Base-by-base conservation (phyloP, 164 flowering plant species). In the Stephania cephalantha region DNA sequence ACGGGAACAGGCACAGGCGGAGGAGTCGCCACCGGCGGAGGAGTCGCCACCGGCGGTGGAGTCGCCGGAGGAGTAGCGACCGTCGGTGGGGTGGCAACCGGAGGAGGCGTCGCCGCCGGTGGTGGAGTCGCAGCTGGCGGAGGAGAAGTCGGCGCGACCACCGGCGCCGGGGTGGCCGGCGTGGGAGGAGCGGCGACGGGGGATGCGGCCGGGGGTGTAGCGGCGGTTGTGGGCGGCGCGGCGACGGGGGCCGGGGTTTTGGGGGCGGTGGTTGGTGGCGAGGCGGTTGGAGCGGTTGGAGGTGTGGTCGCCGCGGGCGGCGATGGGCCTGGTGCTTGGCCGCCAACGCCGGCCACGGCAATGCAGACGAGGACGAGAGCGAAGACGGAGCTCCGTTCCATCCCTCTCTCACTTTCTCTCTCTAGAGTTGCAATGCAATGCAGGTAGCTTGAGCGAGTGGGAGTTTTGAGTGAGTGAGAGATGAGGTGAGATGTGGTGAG, bases 251-350 rank as follows among this genome's bases (percentile, higher is more conserved):
- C 48, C 2, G 79, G 74, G 0, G 83, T 9, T 20, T 67, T 70
- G 8, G 78, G 64, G 13, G 52, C 30, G 1, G 80, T 25, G 5
- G 76, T 46, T 0, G 79, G 42, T 9, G 79, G 9, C 9, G 77
- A 69, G 0, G 83, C 8, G 11, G 79, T 55, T 10, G 85, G 46
- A 44, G 84, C 31, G 1, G 74, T 42, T 7, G 83, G 80, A 0
- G 86, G 81, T 1, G 84, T 78, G 1, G 84, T 82, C 0, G 87
- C 71, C 0, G 82, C 13, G 0, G 86, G 78, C 1, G 92, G 93
- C n/a, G 88, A 66, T 0, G 80, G 67, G 0, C 85, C 80, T 13
- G 93, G 93, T 10, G 87, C 20, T 69, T 88, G 91, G 15, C 85
- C 90, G 9, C 74, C 68, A 44, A 81, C 90, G 48, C 80, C 76